Conservation (phyloP, 768 basidiomycete genomes). For the Lactifluus piperatus region DNA sequence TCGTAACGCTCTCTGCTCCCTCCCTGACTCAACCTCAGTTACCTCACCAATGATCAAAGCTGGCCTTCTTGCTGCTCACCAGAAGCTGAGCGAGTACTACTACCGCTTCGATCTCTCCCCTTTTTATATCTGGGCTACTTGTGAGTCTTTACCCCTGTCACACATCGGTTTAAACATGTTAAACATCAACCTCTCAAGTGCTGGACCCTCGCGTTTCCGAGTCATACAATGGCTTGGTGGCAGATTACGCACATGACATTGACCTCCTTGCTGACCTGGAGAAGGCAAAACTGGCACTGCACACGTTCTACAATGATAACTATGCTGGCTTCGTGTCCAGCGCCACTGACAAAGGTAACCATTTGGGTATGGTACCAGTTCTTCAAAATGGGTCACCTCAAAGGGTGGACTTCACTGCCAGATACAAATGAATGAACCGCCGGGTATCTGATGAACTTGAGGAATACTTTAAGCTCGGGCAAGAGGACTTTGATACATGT, state of each 20-base stretch:
- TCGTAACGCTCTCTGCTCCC: too few relatives aligned
- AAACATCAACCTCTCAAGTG: not conserved
- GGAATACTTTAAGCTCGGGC: not conserved
- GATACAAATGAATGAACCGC: not conserved
- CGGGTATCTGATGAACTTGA: not conserved
- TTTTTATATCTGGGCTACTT: too few relatives aligned
- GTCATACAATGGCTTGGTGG: not conserved
- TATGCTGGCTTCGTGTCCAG: not conserved
- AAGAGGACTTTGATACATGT: not conserved
- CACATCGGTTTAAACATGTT: too few relatives aligned
- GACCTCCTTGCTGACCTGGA: not conserved
- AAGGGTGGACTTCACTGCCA: not conserved
- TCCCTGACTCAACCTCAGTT: too few relatives aligned
- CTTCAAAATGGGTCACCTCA: not conserved
- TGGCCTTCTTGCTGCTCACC: too few relatives aligned
- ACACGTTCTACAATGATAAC: not conserved
- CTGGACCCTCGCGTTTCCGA: not conserved
- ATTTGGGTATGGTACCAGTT: too few relatives aligned
- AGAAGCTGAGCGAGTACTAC: too few relatives aligned
- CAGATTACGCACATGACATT: not conserved
- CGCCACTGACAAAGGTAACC: not conserved
- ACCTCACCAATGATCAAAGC: too few relatives aligned
- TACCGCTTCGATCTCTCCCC: too few relatives aligned
- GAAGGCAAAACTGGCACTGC: not conserved
- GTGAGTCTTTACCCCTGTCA: too few relatives aligned